Conservation (phyloP, 2,329 filamentous ascomycete genomes). For the Metarhizium brunneum region DNA sequence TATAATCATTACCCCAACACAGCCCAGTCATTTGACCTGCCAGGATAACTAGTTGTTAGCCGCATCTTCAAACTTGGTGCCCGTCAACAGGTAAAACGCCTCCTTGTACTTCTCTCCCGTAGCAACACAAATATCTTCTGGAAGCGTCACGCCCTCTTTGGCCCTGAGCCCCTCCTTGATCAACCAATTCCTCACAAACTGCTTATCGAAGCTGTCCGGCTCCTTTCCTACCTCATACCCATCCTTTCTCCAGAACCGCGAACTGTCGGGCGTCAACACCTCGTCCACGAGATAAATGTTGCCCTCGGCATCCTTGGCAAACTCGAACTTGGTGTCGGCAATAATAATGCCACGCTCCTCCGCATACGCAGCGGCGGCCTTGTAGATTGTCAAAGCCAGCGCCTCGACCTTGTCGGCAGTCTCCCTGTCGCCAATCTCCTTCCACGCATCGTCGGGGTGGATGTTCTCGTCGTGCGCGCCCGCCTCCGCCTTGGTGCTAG, state of each 20-base stretch:
- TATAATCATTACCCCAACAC: not conserved
- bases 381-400: slow-evolving; percentile 23
- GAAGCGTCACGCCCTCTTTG: slow-evolving; percentile 46
- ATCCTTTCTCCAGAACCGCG: slow-evolving; percentile 76
- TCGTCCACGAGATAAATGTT: slow-evolving; percentile 54
- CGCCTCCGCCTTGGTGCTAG: slow-evolving; percentile 74
- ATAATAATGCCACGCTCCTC: slow-evolving; percentile 26
- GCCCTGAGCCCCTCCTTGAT: slow-evolving; percentile 51
- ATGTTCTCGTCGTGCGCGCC: slow-evolving; percentile 84
- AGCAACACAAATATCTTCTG: slow-evolving; percentile 39
- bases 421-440: slow-evolving; percentile 26
- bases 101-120: slow-evolving; percentile 12
- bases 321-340: slow-evolving; percentile 43
- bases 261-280: slow-evolving; percentile 75
- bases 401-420: slow-evolving; percentile 20
- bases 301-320: slow-evolving; percentile 37
- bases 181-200: slow-evolving; percentile 76
- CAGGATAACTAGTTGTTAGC: not conserved
- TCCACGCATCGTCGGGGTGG: slow-evolving; percentile 52
- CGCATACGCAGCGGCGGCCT: slow-evolving; percentile 51
- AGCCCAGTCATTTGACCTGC: not conserved
- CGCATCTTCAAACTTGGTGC: slow-evolving; percentile 32
- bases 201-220: slow-evolving; percentile 85
- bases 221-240: slow-evolving; percentile 55
- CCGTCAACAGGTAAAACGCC: slow-evolving; percentile 45